Percentiles rank a stretch among this genome's conserved stretches.
These are phyloP conservation scores for Colletotrichum sp. DNA, from an alignment of 2,329 filamentous ascomycete genomes.

Conservation along the genomic window DNA sequence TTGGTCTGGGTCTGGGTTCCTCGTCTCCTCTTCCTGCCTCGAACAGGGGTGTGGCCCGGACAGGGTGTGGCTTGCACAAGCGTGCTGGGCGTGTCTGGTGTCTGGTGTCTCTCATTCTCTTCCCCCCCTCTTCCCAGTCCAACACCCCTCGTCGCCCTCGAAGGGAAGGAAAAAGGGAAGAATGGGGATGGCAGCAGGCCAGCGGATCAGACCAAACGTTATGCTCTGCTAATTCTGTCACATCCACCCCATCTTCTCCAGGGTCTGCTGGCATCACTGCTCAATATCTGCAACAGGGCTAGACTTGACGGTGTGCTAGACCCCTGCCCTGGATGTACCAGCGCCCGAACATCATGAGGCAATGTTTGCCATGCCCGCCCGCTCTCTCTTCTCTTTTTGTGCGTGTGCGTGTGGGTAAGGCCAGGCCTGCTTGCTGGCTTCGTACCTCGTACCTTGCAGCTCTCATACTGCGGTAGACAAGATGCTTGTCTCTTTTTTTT, in stretches of 20 bases:
- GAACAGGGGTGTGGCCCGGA: slow-evolving; percentile 16
- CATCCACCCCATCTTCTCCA: slow-evolving; percentile 36
- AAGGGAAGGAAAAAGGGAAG: neutral
- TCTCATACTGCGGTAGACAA: neutral
- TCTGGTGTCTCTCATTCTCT: neutral
- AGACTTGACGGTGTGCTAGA: slow-evolving; percentile 38
- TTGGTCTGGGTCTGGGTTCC: slow-evolving; percentile 6
- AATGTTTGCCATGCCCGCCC: slow-evolving; percentile 21
- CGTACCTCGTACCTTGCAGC: neutral
- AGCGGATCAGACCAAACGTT: slow-evolving; percentile 37
- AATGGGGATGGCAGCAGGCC: slow-evolving; percentile 31
- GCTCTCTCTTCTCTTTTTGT: slow-evolving; percentile 6
- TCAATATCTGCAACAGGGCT: slow-evolving; percentile 44
- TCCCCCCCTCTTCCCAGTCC: slow-evolving; percentile 7
- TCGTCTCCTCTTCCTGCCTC: slow-evolving; percentile 18
- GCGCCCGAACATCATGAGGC: slow-evolving; percentile 35
- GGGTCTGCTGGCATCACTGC: slow-evolving; percentile 23
- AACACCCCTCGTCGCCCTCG: neutral
- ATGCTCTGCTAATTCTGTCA: slow-evolving; percentile 38
- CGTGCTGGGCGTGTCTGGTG: slow-evolving; percentile 16
- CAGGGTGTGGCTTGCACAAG: slow-evolving; percentile 19
- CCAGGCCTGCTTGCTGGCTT: neutral
- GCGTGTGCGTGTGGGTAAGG: neutral
- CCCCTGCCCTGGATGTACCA: slow-evolving; percentile 39
- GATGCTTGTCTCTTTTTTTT: slow-evolving; percentile 26